These are phyloP conservation scores for Auriculariales sp. DNA, from an alignment of 768 basidiomycete species.

Conservation along the genomic window DNA sequence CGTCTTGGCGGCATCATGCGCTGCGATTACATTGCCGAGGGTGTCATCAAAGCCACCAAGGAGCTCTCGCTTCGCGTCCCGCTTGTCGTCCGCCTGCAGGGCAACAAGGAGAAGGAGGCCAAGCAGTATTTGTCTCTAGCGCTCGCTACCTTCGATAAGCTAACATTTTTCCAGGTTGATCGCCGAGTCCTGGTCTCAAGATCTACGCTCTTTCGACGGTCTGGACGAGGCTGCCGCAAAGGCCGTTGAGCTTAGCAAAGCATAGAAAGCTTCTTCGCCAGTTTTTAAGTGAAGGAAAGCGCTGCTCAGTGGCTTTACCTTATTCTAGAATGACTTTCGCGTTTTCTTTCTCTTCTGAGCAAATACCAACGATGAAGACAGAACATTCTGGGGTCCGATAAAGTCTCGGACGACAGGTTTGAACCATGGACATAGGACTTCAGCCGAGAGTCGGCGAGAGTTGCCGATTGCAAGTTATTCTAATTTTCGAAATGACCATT, in stretches of 20 bases:
- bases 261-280: neutral
- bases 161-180: constrained; percentile 91
- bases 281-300: too few relatives aligned
- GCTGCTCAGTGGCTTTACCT: too few relatives aligned
- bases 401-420: too few relatives aligned
- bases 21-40: constrained; percentile 95
- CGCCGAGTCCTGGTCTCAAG: constrained; percentile 75
- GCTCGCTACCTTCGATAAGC: constrained; percentile 6
- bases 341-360: too few relatives aligned
- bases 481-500: too few relatives aligned
- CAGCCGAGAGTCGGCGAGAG: too few relatives aligned
- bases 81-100: constrained; percentile 87
- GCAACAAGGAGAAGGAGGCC: constrained; percentile 91
- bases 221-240: constrained; percentile 83
- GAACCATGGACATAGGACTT: too few relatives aligned
- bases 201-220: constrained; percentile 86
- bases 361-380: too few relatives aligned
- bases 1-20: constrained; percentile 98
- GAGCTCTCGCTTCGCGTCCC: constrained; percentile 79
- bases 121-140: constrained; percentile 52
- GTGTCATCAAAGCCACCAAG: constrained; percentile 95
- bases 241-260: constrained; percentile 42
- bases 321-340: too few relatives aligned
- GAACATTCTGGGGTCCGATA: too few relatives aligned
- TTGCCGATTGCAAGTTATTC: too few relatives aligned